A percentile compares a stretch with the other conserved stretches of the same genome.
Conservation (phyloP, 306 rosid species). For the Spatholobus suberectus region DNA sequence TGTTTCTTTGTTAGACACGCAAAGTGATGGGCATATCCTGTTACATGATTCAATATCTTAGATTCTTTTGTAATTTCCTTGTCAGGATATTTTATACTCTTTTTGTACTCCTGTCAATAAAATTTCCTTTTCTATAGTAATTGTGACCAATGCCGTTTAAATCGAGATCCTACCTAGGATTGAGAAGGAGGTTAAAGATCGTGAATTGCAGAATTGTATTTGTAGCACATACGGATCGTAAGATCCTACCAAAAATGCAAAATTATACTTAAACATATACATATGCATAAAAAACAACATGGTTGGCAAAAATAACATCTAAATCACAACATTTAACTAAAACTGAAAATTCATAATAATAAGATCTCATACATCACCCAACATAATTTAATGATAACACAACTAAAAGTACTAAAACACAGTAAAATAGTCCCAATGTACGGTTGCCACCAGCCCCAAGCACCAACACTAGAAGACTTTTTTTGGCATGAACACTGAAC, state of each 20-base stretch:
- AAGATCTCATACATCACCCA: not conserved
- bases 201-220: not conserved
- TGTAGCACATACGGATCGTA: not conserved
- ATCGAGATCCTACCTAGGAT: not conserved
- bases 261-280: not conserved
- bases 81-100: not conserved
- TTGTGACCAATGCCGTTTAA: not conserved
- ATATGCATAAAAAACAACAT: not conserved
- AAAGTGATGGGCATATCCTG: not conserved
- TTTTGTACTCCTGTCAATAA: not conserved
- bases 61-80: constrained; percentile 12
- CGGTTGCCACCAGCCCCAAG: not conserved
- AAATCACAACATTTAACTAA: not conserved
- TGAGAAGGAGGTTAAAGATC: not conserved
- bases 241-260: not conserved
- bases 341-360: not conserved
- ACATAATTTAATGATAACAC: not conserved
- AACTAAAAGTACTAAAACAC: not conserved
- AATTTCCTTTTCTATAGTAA: not conserved
- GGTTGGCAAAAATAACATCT: not conserved
- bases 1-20: constrained; percentile 11
- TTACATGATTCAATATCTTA: constrained; percentile 2
- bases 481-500: not conserved
- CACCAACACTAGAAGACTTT: not conserved
- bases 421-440: not conserved